Evolutionary conservation across 192 early-diverging fungal genomes (phyloP).

Genomic region (Coemansia sp.): DNA sequence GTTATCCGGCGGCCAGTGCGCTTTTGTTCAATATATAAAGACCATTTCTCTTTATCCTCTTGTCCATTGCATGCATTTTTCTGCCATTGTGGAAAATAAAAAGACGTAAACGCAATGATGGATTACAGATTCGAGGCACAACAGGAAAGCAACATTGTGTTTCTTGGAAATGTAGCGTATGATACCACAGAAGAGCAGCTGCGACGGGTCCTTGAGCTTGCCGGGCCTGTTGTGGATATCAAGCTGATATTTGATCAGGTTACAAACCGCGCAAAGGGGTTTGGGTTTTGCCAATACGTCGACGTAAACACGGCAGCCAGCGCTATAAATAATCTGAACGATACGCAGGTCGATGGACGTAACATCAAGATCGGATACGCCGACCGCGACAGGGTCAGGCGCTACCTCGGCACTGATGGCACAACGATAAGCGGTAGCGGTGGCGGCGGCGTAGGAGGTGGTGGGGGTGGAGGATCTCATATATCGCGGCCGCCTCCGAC

Average conservation of each 20-base stretch:
- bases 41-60: not conserved
- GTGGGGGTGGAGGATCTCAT: constrained; percentile 1
- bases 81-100: not conserved
- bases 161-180: constrained; percentile 81
- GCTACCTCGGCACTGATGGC: constrained; percentile 35
- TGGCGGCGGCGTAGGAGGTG: constrained; percentile 19
- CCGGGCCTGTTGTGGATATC: constrained; percentile 80
- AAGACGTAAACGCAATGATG: constrained; percentile 13
- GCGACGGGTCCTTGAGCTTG: constrained; percentile 87
- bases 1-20: not conserved
- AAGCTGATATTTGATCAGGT: constrained; percentile 86
- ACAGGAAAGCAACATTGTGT: constrained; percentile 41
- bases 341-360: constrained; percentile 85
- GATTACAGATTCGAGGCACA: constrained; percentile 28
- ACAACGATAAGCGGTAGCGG: constrained; percentile 18
- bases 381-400: constrained; percentile 51
- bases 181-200: constrained; percentile 92
- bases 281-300: constrained; percentile 90
- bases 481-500: not conserved
- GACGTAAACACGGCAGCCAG: constrained; percentile 91
- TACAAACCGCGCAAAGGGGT: constrained; percentile 83
- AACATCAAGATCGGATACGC: constrained; percentile 92
- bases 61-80: not conserved
- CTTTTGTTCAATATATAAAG: too few species aligned
- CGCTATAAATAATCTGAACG: constrained; percentile 90